Conservation (phyloP, 2,329 filamentous ascomycete genomes). For the Albifimbria verrucaria region DNA sequence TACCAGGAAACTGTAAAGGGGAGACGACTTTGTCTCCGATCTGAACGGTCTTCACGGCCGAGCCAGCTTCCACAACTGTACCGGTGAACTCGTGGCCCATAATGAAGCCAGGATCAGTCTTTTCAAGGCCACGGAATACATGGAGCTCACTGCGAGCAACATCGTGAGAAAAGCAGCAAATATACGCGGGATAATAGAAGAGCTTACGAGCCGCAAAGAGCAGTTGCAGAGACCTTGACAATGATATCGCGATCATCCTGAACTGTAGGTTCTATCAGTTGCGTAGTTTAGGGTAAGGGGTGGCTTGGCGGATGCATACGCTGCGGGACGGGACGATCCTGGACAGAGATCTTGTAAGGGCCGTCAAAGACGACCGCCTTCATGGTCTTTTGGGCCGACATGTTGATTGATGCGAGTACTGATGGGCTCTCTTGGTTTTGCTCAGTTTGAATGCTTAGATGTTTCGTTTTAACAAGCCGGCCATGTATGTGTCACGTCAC, state of each 20-base stretch:
- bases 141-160: slow-evolving; percentile 68
- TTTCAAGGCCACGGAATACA: slow-evolving; percentile 78
- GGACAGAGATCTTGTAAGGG: slow-evolving; percentile 68
- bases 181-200: not conserved
- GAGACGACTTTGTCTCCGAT: slow-evolving; percentile 77
- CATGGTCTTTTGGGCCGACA: slow-evolving; percentile 58
- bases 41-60: slow-evolving; percentile 63
- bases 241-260: slow-evolving; percentile 71
- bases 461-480: too few species aligned
- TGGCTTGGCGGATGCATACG: slow-evolving; percentile 25
- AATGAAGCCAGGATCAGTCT: slow-evolving; percentile 59
- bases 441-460: too few species aligned
- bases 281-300: not conserved
- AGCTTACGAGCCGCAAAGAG: slow-evolving; percentile 79
- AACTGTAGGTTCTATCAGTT: slow-evolving; percentile 37
- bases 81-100: slow-evolving; percentile 90
- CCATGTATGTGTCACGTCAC: too few species aligned
- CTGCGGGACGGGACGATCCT: slow-evolving; percentile 75
- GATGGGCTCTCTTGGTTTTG: too few species aligned
- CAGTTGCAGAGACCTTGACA: slow-evolving; percentile 78
- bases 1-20: slow-evolving; percentile 78
- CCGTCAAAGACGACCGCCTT: slow-evolving; percentile 86
- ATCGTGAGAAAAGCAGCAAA: not conserved
- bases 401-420: slow-evolving; percentile 5
- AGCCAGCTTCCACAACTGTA: slow-evolving; percentile 64